Base-by-base conservation (phyloP, 352 stramenopile species). In the Phytopythium sindhum region DNA sequence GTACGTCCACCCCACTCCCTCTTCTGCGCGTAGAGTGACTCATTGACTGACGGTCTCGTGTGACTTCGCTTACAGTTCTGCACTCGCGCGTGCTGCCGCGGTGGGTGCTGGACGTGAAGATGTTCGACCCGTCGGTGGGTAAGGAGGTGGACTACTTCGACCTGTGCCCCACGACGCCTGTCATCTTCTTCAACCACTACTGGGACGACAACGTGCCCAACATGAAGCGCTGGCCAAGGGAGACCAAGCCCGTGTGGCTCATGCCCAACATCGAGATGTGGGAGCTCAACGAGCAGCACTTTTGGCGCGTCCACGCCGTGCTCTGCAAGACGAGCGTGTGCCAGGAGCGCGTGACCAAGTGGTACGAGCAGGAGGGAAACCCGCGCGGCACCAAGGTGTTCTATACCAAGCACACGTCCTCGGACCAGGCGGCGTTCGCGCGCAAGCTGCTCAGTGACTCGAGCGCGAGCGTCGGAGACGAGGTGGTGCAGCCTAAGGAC, bases 211-310 rank as follows among this genome's bases (percentile, higher is more conserved):
- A 59, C 10, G n/a, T 85, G 15, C 64, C 61, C 2, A 48, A 50
- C 2, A 60, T 64, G 7, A 52, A 69, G 4, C 29, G 56, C 17
- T 87, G 73, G 63, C 78, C 0, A 48, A 70, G 24, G 31, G 67
- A 0, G 41, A 5, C 21, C 17, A 88, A 85, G 55, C 64, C 70
- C 0, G 41, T 88, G 24, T 88, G 77, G 28, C 60, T 84, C 33
- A 81, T 84, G 75, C 70, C 72, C 12, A 83, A 83, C 65, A 77
- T 83, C 28, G 76, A 88, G 65, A 88, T 88, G 78, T 73, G 75
- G 55, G 78, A 86, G 50, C 67, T 88, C 35, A 67, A 60, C 10
- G 45, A 65, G 41, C 39, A 65, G 26, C 69, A 75, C 19, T 80
- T 79, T 50, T 80, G 72, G 69, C 64, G 65, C 45, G 72, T 66